These are phyloP conservation scores for Hyphodiscus hymeniophilus DNA, from an alignment of 495 filamentous ascomycete species.

Conservation along the genomic window DNA sequence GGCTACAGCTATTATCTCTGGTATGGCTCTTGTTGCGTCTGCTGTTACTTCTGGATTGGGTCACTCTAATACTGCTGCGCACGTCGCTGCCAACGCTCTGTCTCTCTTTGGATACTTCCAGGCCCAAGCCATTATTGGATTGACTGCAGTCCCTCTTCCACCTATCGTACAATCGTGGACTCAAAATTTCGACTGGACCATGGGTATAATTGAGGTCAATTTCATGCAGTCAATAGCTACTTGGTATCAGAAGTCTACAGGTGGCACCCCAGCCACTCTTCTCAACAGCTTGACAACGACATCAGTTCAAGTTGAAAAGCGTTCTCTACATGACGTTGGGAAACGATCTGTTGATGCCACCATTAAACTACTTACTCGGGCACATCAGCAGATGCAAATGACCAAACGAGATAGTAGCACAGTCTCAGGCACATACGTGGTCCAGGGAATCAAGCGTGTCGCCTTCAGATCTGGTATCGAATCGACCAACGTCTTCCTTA, in stretches of 20 bases:
- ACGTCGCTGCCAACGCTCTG: conserved; percentile 87
- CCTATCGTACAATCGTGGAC: conserved; percentile 92
- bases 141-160: conserved; percentile 76
- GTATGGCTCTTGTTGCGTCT: conserved; percentile 72
- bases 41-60: conserved; percentile 76
- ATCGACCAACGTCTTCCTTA: conserved; percentile 88
- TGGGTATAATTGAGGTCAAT: conserved; percentile 85
- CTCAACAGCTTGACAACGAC: conserved; percentile 64
- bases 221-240: conserved; percentile 86
- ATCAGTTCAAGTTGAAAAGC: conserved; percentile 81
- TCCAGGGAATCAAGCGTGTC: conserved; percentile 83
- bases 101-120: conserved; percentile 96
- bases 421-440: conserved; percentile 49
- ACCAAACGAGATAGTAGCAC: conserved; percentile 36
- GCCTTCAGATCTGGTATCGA: conserved; percentile 83
- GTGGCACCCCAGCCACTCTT: conserved; percentile 75
- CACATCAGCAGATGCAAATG: conserved; percentile 43
- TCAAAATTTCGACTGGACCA: conserved; percentile 97
- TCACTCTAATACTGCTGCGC: conserved; percentile 93
- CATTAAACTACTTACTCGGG: conserved; percentile 35
- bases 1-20: conserved; percentile 79
- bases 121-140: conserved; percentile 89
- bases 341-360: conserved; percentile 29
- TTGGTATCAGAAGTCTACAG: conserved; percentile 95
- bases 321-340: conserved; percentile 29